Evolutionary conservation across 768 basidiomycete genomes (phyloP).

Genomic region (Leccinum rimulosum): DNA sequence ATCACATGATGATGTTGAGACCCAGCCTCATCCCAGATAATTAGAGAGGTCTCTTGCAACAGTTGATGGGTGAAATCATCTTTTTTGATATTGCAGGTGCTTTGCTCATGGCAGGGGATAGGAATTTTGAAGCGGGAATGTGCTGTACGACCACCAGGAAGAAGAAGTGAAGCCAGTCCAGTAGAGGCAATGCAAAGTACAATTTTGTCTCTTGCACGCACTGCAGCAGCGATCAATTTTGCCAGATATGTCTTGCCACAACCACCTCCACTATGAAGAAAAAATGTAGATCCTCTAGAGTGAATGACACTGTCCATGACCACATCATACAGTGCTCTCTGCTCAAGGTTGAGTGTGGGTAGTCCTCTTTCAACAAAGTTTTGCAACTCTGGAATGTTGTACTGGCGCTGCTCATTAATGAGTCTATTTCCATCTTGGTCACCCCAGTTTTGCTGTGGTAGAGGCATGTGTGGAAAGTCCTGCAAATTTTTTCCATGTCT

Average conservation of each 20-base stretch:
- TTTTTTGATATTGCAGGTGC: not conserved
- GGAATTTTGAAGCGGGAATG: not conserved
- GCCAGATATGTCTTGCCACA: too few relatives aligned
- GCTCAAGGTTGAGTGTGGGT: too few relatives aligned
- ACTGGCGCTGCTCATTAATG: too few relatives aligned
- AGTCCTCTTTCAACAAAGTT: too few relatives aligned
- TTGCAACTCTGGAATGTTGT: too few relatives aligned
- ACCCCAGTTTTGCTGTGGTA: not conserved
- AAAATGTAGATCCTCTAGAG: too few relatives aligned
- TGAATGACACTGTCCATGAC: too few relatives aligned
- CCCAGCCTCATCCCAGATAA: not conserved
- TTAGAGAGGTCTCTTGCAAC: not conserved
- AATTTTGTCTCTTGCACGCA: not conserved
- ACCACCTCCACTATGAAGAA: too few relatives aligned
- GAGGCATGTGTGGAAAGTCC: not conserved
- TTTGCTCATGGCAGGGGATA: not conserved
- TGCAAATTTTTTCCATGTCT: not conserved
- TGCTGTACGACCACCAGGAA: not conserved
- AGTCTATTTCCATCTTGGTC: not conserved
- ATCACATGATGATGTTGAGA: too few relatives aligned
- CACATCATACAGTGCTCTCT: too few relatives aligned
- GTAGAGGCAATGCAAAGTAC: not conserved
- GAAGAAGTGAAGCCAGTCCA: not conserved
- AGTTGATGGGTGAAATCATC: not conserved
- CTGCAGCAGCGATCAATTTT: not conserved